These are phyloP conservation scores for Cryptococcus neoformans DNA, from an alignment of 1,284 basidiomycete species.

Conservation along the genomic window DNA sequence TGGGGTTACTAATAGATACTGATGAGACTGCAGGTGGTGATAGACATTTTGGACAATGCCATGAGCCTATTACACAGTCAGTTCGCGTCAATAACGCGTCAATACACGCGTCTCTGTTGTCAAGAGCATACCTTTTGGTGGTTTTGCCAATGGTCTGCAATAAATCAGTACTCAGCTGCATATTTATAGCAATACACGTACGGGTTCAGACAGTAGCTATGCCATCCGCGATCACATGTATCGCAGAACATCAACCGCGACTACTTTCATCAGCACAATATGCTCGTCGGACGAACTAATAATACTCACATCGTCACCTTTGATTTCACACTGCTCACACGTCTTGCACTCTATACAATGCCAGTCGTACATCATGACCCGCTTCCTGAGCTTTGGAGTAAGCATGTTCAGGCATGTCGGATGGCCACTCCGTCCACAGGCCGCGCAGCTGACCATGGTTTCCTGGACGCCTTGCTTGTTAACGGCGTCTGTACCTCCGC, in stretches of 20 bases:
- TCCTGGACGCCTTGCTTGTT: slow-evolving; percentile 27
- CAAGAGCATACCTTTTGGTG: slow-evolving; percentile 66
- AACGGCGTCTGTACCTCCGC: slow-evolving; percentile 22
- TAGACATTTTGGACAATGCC: slow-evolving; percentile 20
- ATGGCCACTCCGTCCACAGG: slow-evolving; percentile 54
- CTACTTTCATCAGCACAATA: slow-evolving; percentile 49
- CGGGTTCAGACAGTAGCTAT: slow-evolving; percentile 80
- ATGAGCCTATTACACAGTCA: slow-evolving; percentile 12
- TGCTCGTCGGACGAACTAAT: background rate
- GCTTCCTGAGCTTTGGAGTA: slow-evolving; percentile 53
- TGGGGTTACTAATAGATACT: background rate
- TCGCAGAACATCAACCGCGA: slow-evolving; percentile 87
- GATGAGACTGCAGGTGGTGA: background rate
- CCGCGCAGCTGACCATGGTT: slow-evolving; percentile 36
- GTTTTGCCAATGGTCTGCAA: slow-evolving; percentile 57
- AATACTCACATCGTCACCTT: slow-evolving; percentile 80
- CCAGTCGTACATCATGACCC: slow-evolving; percentile 72
- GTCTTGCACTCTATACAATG: slow-evolving; percentile 89
- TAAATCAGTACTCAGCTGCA: background rate
- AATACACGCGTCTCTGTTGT: background rate
- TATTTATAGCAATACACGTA: slow-evolving; percentile 29
- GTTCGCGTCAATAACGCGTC: background rate
- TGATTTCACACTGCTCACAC: slow-evolving; percentile 81
- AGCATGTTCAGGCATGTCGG: slow-evolving; percentile 65
- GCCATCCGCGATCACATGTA: slow-evolving; percentile 93